Conservation (phyloP, 164 flowering plant genomes). For the Aristolochia fimbriata region DNA sequence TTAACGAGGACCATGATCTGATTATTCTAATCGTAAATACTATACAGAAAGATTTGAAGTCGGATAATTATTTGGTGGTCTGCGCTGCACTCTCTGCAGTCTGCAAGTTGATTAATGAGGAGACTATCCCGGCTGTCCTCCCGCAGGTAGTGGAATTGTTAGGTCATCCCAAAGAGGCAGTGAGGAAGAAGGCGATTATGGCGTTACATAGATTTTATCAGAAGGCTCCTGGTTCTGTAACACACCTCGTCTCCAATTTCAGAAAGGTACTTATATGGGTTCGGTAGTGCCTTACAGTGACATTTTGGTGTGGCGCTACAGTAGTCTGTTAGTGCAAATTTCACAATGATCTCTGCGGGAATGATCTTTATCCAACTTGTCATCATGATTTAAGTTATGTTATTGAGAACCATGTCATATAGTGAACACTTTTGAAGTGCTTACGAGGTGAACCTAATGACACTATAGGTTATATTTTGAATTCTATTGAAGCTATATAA, state of each 20-base stretch:
- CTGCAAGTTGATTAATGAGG: conserved; percentile 89
- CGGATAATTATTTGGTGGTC: conserved; percentile 81
- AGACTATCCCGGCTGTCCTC: conserved; percentile 95
- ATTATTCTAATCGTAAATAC: conserved; percentile 93
- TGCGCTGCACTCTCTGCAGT: conserved; percentile 88
- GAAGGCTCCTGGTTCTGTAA: conserved; percentile 64
- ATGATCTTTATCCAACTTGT: too few species aligned
- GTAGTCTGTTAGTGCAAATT: too few species aligned
- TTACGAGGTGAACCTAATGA: too few species aligned
- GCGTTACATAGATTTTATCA: conserved; percentile 87
- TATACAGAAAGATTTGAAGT: conserved; percentile 90
- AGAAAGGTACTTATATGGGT: conserved; percentile 41
- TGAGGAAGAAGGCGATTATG: conserved; percentile 96
- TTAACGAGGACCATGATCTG: conserved; percentile 88
- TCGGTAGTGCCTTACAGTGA: too few species aligned
- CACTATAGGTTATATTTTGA: too few species aligned
- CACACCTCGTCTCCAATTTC: conserved; percentile 71
- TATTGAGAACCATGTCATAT: too few species aligned
- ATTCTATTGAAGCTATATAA: too few species aligned
- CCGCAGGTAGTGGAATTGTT: conserved; percentile 86
- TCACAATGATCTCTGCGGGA: too few species aligned
- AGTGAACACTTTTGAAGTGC: too few species aligned
- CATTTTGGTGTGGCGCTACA: too few species aligned
- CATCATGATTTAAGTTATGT: too few species aligned
- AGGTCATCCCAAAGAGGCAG: conserved; percentile 76